Percentiles rank a stretch among this genome's conserved stretches.
Evolutionary conservation across 495 filamentous ascomycete species (phyloP).

Genomic region (Podospora conica): DNA sequence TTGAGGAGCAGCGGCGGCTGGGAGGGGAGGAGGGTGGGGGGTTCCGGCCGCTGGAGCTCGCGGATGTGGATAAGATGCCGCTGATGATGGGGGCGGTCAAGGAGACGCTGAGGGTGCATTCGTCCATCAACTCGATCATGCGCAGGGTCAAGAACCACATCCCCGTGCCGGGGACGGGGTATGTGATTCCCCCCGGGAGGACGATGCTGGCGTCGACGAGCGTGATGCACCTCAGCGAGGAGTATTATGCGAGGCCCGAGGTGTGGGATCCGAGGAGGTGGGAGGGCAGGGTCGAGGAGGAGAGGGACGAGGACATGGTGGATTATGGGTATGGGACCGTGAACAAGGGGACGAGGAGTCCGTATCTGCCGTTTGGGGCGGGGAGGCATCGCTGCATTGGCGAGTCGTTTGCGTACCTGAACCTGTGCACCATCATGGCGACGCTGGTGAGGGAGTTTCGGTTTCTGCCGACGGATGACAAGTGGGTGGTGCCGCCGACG

Average conservation of each 20-base stretch:
- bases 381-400: slow-evolving; percentile 53
- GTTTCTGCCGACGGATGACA: slow-evolving; percentile 31
- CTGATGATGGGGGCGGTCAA: slow-evolving; percentile 55
- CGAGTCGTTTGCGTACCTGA: slow-evolving; percentile 52
- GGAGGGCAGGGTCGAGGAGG: slow-evolving; percentile 28
- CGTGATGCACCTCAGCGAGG: slow-evolving; percentile 38
- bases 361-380: slow-evolving; percentile 52
- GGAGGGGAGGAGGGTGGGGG: neutral
- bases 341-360: slow-evolving; percentile 48
- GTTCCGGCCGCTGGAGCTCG: slow-evolving; percentile 32
- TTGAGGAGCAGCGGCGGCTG: slow-evolving; percentile 46
- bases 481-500: slow-evolving; percentile 38
- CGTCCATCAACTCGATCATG: slow-evolving; percentile 64
- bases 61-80: slow-evolving; percentile 50
- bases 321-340: slow-evolving; percentile 31
- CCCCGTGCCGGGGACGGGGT: slow-evolving; percentile 57
- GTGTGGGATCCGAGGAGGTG: slow-evolving; percentile 51
- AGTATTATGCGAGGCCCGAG: slow-evolving; percentile 43
- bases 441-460: slow-evolving; percentile 44
- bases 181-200: slow-evolving; percentile 56
- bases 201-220: slow-evolving; percentile 60
- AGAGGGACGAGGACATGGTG: slow-evolving; percentile 26
- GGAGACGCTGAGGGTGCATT: slow-evolving; percentile 61
- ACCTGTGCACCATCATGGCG: slow-evolving; percentile 43
- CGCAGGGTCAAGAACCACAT: slow-evolving; percentile 62